Base-by-base conservation (phyloP, 352 stramenopile species). In the Globisporangium megalacanthum region DNA sequence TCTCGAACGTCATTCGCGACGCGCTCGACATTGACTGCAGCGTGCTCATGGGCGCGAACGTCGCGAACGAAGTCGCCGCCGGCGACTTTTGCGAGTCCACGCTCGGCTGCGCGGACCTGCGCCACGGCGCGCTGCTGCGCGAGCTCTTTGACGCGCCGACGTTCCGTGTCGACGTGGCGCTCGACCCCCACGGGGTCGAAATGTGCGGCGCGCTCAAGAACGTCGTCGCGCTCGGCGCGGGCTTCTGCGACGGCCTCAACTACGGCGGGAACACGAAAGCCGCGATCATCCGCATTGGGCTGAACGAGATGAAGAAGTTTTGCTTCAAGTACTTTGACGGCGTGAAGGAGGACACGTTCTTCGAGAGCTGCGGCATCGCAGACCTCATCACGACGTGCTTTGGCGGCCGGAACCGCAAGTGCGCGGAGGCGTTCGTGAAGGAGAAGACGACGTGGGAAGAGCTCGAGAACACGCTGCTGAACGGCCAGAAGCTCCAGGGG, bases 341-440 rank as follows among this genome's bases (percentile, higher is more conserved):
- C 33, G 79, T 96, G 50, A 91, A 92, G 65, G 86, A 97, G 54
- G 75, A 89, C 64, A 98, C 96, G 45, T 98, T 99, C 69, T 95
- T 98, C 58, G 86, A 98, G 77, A 97, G 80, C 65, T 99, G 96
- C 68, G 97, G 97, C 15, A 94, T 99, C 39, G 97, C 96, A 7
- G 97, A 99, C 65, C 77, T 99, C 6, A 99, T 99, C 64, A 99
- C 97, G 31, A 99, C 96, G 55, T 99, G 97, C 74, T 99, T 98
- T 66, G 96, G 97, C 49, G 96, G 97, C 54, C 86, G 97, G 39
- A 99, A 99, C 69, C 88, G 96, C 57, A 97, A 97, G 63, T 99
- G 95, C 70, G 94, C 93, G 7, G 93, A 98, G 70, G 89, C 87
- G 22, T 99, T 98, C 62, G 89, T 96, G 41, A 88, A 77, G 36